Evolutionary conservation across 129 eudicot species (phyloP).

Genomic region (Smallanthus sonchifolius): DNA sequence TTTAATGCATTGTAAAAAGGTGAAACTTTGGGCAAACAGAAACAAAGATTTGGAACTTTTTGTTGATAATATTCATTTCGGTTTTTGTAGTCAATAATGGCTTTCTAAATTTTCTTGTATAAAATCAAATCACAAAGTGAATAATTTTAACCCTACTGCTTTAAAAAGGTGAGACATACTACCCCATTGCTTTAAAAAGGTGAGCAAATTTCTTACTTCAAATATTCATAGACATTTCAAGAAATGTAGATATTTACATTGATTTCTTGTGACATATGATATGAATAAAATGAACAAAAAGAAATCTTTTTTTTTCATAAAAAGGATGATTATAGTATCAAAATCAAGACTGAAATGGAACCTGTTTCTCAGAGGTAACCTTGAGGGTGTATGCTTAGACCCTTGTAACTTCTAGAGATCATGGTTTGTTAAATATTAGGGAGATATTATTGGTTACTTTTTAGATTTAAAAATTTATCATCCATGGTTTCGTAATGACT

Average conservation of each 20-base stretch:
- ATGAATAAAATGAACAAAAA: too few species aligned
- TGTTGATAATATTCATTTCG: neutral
- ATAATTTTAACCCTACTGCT: neutral
- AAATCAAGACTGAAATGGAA: neutral
- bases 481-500: neutral
- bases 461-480: neutral
- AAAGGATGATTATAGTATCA: neutral
- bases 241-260: neutral
- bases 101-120: neutral
- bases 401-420: neutral
- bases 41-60: slow-evolving; percentile 5
- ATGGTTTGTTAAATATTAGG: neutral
- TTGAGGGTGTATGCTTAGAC: neutral
- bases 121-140: neutral
- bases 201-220: slow-evolving; percentile 8
- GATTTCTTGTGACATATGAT: neutral
- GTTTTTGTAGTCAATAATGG: neutral
- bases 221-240: neutral
- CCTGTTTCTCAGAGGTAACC: neutral
- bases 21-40: neutral
- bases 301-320: too few species aligned
- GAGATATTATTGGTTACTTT: neutral
- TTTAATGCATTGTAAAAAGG: slow-evolving; percentile 10
- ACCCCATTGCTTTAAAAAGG: neutral
- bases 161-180: slow-evolving; percentile 7